These are phyloP conservation scores for Schizophyllum commune DNA, from an alignment of 1,284 basidiomycete genomes.

Conservation along the genomic window DNA sequence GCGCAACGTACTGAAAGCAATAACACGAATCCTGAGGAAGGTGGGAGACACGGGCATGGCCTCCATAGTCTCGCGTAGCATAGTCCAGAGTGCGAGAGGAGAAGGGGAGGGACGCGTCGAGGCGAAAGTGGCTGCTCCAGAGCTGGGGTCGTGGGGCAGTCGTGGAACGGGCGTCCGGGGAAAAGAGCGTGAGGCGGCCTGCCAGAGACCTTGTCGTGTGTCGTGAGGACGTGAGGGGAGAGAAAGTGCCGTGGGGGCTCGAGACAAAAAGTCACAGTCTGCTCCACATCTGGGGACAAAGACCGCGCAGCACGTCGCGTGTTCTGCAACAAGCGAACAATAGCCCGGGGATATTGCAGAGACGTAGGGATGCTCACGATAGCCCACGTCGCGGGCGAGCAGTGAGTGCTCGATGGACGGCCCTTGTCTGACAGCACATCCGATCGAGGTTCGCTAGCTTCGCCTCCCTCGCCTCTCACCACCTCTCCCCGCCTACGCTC, in stretches of 20 bases:
- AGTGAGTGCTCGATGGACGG: no score
- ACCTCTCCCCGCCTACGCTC: no score
- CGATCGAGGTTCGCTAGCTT: no score
- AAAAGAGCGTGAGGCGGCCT: neutral
- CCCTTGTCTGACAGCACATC: no score
- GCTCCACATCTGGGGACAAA: no score
- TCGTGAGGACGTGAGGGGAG: neutral
- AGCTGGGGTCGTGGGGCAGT: neutral
- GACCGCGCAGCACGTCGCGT: no score
- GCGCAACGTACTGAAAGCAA: slow-evolving; percentile 11
- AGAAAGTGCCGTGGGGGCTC: neutral
- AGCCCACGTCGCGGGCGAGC: no score
- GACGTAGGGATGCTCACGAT: no score
- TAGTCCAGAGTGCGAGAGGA: neutral
- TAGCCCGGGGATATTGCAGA: no score
- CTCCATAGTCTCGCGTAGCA: neutral
- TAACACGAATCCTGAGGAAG: slow-evolving; percentile 10
- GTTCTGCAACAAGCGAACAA: no score
- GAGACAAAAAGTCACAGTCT: neutral
- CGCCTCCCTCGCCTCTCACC: no score
- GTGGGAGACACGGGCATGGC: slow-evolving; percentile 7
- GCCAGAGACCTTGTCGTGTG: neutral
- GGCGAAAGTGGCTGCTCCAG: neutral
- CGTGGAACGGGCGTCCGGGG: neutral
- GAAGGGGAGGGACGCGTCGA: neutral